phyloP scores from a whole-genome alignment of 2,329 filamentous ascomycete genomes.

The Pseudogymnoascus sp. region DNA sequence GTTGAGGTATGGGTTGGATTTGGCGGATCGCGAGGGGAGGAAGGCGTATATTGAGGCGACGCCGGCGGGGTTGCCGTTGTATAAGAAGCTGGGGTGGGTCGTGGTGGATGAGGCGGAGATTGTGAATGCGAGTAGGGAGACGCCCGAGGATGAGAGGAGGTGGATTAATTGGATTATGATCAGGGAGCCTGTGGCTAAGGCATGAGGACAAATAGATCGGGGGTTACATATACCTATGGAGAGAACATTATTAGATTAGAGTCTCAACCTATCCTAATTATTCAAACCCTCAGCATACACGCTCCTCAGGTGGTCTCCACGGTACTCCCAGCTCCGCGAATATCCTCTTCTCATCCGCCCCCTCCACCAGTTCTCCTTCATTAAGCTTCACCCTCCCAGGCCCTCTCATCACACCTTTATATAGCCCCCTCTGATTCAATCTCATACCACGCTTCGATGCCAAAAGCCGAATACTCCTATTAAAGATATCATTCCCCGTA shows the following conservation, averaged over 20 bases:
- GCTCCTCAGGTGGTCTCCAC: constrained; percentile 69
- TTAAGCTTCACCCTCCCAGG: constrained; percentile 50
- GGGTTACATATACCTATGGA: background rate
- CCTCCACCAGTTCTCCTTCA: constrained; percentile 65
- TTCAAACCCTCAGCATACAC: constrained; percentile 52
- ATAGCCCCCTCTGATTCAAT: constrained; percentile 77
- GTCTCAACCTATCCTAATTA: background rate
- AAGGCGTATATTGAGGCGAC: constrained; percentile 34
- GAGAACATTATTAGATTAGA: constrained; percentile 1
- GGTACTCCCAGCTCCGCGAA: constrained; percentile 77
- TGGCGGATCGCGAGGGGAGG: constrained; percentile 29
- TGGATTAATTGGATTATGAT: constrained; percentile 22
- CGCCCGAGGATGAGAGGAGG: constrained; percentile 17
- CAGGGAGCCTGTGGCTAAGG: constrained; percentile 17
- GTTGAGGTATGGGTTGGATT: constrained; percentile 28
- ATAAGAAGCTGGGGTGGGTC: constrained; percentile 32
- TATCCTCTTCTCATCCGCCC: constrained; percentile 66
- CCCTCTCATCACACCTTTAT: constrained; percentile 58
- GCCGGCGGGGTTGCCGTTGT: constrained; percentile 28
- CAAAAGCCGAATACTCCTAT: constrained; percentile 72
- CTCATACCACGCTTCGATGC: constrained; percentile 75
- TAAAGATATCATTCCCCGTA: constrained; percentile 92
- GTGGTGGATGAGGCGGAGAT: constrained; percentile 26
- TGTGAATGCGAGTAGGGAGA: constrained; percentile 18
- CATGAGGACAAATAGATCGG: background rate